Base-by-base conservation (phyloP, 208 protist genomes). In the Herpetomonas samuelpessoai region DNA sequence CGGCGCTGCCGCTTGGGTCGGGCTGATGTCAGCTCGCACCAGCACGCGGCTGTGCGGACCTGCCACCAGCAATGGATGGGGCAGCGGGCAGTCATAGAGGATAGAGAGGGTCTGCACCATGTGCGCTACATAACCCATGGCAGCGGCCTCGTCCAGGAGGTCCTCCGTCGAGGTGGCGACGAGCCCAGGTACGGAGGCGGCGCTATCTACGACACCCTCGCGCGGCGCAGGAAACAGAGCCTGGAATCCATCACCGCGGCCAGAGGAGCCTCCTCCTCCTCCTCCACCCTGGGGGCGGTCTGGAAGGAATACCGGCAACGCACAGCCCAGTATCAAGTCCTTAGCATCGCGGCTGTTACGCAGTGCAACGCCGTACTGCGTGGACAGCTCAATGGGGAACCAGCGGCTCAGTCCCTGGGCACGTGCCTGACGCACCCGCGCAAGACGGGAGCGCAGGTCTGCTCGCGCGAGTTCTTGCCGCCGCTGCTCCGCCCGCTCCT, bases 71-170 rank as follows among this genome's bases (percentile, higher is more conserved):
- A 88, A 58, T 1, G 83, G 80, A 39, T 81, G 72, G 14, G 86
- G 86, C 19, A 93, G 57, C 14, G 68, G 12, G 59, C 70, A 86
- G 57, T 69, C 78, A 66, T 87, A 83, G 39, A 88, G 44, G 18
- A 72, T 51, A 48, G 86, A 60, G 18, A 82, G 68, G 7, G 73
- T 66, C n/a, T 62, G 41, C n/a, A 92, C 45, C 28, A 84, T 29
- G 58, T 86, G 80, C 10, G 74, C 74, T 1, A 76, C 80, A 39
- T 72, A 56, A 14, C 73, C 82, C n/a, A 90, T 56, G n/a, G 72
- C 81, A 16, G 76, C 47, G 7, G 76, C 67, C 58, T 88, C 77
- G 25, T 87, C 75, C 27, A 71, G 67, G 62, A 79, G 65, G 18
- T 60, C 65, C n/a, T 81, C 79, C 0, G 55, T 55, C 3, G 70